Conservation (phyloP, 2,329 filamentous ascomycete species). For the Clonostachys chloroleuca region DNA sequence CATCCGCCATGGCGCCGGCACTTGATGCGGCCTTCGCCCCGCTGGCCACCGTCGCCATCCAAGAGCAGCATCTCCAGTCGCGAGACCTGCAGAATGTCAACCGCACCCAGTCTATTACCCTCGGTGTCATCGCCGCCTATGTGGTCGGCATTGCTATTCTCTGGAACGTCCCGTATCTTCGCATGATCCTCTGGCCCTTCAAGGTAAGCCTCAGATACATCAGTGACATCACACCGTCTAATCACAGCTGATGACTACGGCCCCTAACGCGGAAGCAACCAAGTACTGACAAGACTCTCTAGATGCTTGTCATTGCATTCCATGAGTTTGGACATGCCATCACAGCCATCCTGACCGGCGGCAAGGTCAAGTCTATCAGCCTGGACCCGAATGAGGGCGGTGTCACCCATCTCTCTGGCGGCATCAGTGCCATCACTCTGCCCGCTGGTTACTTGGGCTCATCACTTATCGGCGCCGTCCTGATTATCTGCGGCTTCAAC, state of each 20-base stretch:
- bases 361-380: conserved; percentile 68
- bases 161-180: conserved; percentile 77
- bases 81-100: conserved; percentile 55
- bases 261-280: background rate
- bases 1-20: conserved; percentile 1
- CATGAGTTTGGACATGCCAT: conserved; percentile 78
- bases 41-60: conserved; percentile 1
- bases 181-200: conserved; percentile 74
- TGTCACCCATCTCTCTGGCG: conserved; percentile 73
- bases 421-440: conserved; percentile 64
- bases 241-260: background rate
- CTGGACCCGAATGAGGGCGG: conserved; percentile 76
- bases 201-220: conserved; percentile 47
- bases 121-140: conserved; percentile 69
- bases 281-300: background rate
- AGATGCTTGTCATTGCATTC: conserved; percentile 82
- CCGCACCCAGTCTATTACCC: conserved; percentile 65
- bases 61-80: conserved; percentile 25
- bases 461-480: conserved; percentile 69
- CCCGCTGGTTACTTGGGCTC: conserved; percentile 77
- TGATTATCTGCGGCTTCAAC: conserved; percentile 78
- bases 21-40: background rate
- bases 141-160: conserved; percentile 70
- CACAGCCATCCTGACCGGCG: conserved; percentile 67
- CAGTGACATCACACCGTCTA: background rate